Percentiles rank a stretch among this genome's conserved stretches.
Evolutionary conservation across 2,329 filamentous ascomycete species (phyloP).

Genomic region (Tolypocladium ovalisporum): DNA sequence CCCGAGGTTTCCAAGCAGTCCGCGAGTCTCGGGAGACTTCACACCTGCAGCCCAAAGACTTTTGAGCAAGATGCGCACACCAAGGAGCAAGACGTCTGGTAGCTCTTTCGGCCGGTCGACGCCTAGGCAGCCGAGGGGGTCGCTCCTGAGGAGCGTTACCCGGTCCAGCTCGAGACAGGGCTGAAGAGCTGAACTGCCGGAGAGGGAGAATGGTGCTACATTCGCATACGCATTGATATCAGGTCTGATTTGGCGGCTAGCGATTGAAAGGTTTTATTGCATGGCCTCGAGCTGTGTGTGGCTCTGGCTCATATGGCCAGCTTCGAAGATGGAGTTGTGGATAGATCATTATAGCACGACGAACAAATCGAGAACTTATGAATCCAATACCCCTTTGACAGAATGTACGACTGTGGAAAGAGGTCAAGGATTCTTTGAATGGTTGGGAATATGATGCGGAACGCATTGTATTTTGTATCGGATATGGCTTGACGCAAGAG

Average conservation of each 20-base stretch:
- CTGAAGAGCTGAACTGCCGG: background rate
- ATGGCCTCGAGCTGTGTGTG: background rate
- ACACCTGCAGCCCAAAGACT: slow-evolving; percentile 67
- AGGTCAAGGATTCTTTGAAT: too few relatives aligned
- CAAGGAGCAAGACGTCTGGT: slow-evolving; percentile 21
- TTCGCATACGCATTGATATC: background rate
- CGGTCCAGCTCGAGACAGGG: slow-evolving; percentile 12
- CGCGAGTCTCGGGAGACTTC: slow-evolving; percentile 43
- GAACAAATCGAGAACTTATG: background rate
- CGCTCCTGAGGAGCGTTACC: slow-evolving; percentile 23
- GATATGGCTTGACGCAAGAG: background rate
- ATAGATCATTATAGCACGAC: background rate
- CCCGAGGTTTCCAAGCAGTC: slow-evolving; percentile 61
- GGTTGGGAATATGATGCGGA: too few relatives aligned
- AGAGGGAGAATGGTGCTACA: background rate
- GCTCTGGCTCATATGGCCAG: background rate
- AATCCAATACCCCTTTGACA: too few relatives aligned
- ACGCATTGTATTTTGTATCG: background rate
- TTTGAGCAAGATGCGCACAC: slow-evolving; percentile 48
- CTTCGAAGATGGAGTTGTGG: background rate
- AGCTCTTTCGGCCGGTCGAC: slow-evolving; percentile 25
- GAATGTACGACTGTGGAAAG: too few relatives aligned
- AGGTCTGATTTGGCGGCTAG: background rate
- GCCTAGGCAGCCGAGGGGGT: slow-evolving; percentile 26
- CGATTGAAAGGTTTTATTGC: background rate